Base-by-base conservation (phyloP, 2,329 filamentous ascomycete genomes). In the Apiospora malaysiana region DNA sequence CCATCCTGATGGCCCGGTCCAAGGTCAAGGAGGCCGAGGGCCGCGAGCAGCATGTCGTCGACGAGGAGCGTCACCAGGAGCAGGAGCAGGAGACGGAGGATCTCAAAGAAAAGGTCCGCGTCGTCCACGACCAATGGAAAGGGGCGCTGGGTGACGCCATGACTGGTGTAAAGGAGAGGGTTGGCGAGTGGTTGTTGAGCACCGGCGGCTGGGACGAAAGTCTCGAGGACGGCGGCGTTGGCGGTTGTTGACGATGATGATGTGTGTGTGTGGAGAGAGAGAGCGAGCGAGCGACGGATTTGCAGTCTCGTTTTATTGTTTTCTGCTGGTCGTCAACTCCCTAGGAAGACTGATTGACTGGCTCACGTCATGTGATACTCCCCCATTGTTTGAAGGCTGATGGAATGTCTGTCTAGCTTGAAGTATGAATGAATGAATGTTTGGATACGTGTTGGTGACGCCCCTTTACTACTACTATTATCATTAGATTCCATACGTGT, bases 121-220 rank as follows among this genome's bases (percentile, higher is more conserved):
- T 95, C 73, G 93, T 98, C 45, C 94, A 97, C 82, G 92, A 94
- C 70, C 94, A 97, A 82, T 98, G 96, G 95, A 86, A 88, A 46
- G 93, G 94, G 77, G 94, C 93, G 6, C 85, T 98, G n/a, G 95
- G 95, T 0, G 90, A 91, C 73, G 89, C 91, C 70, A 87, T 98
- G 75, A 89, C 88, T 72, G 87, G 85, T 21, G 91, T 95, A 73
- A 95, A 93, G 81, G 89, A 90, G 78, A 85, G 92, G 69, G 91
- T 97, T 0, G 91, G 91, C 69, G 87, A 87, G 42, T 95, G 91
- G 83, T 85, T 98, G 75, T 82, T 94, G 73, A 88, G 89, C 77
- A 91, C 90, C 72, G 94, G 93, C n/a, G 95, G 94, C 0, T 97
- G 95, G 94, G 94, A 97, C 75, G 94, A 97, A 81, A 85, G 88